Conservation (phyloP, 192 early-diverging fungal species). For the Backusella macrospora region DNA sequence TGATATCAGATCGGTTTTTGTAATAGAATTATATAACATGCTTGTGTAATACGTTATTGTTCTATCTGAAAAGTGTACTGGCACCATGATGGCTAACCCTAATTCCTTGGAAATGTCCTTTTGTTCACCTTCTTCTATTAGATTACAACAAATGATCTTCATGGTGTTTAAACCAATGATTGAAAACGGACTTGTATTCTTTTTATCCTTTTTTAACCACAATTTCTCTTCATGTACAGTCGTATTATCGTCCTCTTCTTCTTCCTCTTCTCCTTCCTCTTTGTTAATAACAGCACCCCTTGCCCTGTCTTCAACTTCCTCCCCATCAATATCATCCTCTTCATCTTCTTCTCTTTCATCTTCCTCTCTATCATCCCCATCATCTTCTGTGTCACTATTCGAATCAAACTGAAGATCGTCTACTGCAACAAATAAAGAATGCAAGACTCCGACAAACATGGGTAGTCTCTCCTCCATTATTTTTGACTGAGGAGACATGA, state of each 20-base stretch:
- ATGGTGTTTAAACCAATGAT: slow-evolving; percentile 17
- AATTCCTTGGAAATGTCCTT: slow-evolving; percentile 12
- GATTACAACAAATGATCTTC: slow-evolving; percentile 6
- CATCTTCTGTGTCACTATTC: background rate
- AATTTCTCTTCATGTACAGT: background rate
- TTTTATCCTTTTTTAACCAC: background rate
- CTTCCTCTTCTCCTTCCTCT: background rate
- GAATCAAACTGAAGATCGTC: slow-evolving; percentile 6
- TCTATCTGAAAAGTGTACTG: background rate
- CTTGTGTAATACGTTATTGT: background rate
- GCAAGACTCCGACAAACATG: slow-evolving; percentile 19
- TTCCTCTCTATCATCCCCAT: background rate
- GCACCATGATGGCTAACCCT: slow-evolving; percentile 3
- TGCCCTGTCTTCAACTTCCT: background rate
- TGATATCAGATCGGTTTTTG: background rate
- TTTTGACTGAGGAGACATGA: slow-evolving; percentile 1
- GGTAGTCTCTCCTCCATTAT: slow-evolving; percentile 17
- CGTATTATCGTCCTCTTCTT: background rate
- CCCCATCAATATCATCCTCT: background rate
- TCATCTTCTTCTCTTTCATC: background rate
- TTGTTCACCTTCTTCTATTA: background rate
- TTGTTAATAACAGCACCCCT: background rate
- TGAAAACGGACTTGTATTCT: background rate
- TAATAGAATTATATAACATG: slow-evolving; percentile 7
- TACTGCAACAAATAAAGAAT: slow-evolving; percentile 14